Evolutionary conservation across 2,329 filamentous ascomycete genomes (phyloP).

Genomic region (Phialophora expanda): DNA sequence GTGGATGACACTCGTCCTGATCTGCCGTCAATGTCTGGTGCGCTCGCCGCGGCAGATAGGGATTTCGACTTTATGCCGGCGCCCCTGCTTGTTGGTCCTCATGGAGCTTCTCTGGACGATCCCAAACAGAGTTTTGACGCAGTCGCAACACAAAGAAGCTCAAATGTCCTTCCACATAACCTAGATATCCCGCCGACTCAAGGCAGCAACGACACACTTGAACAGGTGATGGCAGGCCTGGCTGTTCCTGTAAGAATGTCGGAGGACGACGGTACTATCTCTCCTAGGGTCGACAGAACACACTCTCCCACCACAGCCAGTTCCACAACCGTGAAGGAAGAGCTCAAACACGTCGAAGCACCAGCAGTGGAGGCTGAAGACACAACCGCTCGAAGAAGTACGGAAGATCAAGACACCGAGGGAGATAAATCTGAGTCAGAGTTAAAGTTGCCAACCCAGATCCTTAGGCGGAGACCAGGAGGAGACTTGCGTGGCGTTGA

Average conservation of each 20-base stretch:
- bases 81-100: constrained; percentile 6
- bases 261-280: not conserved
- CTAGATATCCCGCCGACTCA: constrained; percentile 13
- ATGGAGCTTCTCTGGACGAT: constrained; percentile 1
- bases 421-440: constrained; percentile 3
- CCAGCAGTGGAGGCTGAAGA: not conserved
- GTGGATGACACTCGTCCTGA: constrained; percentile 62
- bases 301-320: constrained; percentile 28
- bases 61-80: not conserved
- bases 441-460: constrained; percentile 50
- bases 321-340: constrained; percentile 20
- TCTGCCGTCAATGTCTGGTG: constrained; percentile 49
- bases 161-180: constrained; percentile 26
- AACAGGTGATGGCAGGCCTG: constrained; percentile 2
- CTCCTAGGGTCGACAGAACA: constrained; percentile 4
- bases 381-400: not conserved
- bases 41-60: constrained; percentile 32
- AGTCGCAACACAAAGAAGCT: constrained; percentile 35
- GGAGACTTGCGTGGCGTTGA: constrained; percentile 73
- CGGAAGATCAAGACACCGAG: constrained; percentile 5
- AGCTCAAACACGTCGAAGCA: constrained; percentile 1
- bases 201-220: constrained; percentile 19
- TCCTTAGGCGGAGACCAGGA: constrained; percentile 73
- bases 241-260: not conserved
- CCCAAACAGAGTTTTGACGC: constrained; percentile 29